Base-by-base conservation (phyloP, 208 protist genomes). In the Porcisia deanei region DNA sequence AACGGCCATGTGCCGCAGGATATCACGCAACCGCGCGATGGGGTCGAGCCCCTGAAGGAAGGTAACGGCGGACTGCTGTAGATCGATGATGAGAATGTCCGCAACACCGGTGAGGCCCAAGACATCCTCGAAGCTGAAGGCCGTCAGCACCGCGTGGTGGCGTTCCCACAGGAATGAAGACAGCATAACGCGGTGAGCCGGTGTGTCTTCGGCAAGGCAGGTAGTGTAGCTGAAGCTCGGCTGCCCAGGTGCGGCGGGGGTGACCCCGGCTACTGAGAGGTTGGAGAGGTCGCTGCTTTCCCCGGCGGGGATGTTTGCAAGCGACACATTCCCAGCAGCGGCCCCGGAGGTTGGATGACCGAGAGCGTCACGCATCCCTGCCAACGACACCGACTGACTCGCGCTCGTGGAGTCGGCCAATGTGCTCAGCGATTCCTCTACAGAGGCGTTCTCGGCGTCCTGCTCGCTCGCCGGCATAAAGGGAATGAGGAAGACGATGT, bases 81-180 rank as follows among this genome's bases (percentile, higher is more conserved):
- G 83, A 81, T 96, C 91, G 52, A 97, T 93, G 65, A 98, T 85
- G 52, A 98, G 83, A 71, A 98, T 95, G 75, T 98, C 91, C 0
- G 82, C 86, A n/a, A 94, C 86, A 7, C 87, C 84, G 59, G 86
- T 71, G 7, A 97, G 81, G 20, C 88, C 86, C 45, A 91, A 75
- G 67, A 97, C 85, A 69, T 97, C 94, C 14, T 84, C 82, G 25
- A 93, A 70, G 63, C 71, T 88, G 80, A 89, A 88, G 20, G 92
- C 92, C 2, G 92, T 85, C 34, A 96, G 85, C 34, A 98, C 94
- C 39, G 94, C 92, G 81, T 98, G 92, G 61, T 90, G 92, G 1
- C 89, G 87, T 72, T 95, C 88, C 92, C 94, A 98, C 54, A 98
- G 79, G 75, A 89, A 96, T 25, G 84, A 80, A 57, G 92, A 98